Percentiles rank a stretch among this genome's conserved stretches.
These are phyloP conservation scores for Blastobotrys parvus DNA, from an alignment of 805 yeast species.

Conservation along the genomic window DNA sequence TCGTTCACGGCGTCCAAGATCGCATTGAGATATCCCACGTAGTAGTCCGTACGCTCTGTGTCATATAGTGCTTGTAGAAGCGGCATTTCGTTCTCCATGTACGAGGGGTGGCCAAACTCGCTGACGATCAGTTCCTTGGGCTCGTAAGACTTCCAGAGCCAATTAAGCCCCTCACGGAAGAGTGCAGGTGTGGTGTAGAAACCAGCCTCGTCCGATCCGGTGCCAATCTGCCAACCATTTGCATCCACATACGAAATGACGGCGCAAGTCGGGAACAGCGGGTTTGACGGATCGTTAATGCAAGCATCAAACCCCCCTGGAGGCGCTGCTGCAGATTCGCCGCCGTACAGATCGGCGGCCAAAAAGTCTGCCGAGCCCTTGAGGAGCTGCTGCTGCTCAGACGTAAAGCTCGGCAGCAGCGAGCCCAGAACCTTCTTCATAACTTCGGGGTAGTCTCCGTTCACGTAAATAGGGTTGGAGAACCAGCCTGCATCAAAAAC, in stretches of 20 bases:
- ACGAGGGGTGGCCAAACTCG: slow-evolving; percentile 32
- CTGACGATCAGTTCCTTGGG: slow-evolving; percentile 24
- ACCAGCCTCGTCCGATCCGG: slow-evolving; percentile 23
- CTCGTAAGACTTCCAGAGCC: slow-evolving; percentile 21
- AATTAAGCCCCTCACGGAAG: slow-evolving; percentile 13
- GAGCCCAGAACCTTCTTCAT: slow-evolving; percentile 20
- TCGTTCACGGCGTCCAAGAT: slow-evolving; percentile 20
- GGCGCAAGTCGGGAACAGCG: slow-evolving; percentile 26
- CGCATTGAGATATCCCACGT: slow-evolving; percentile 24
- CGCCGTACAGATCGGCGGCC: slow-evolving; percentile 29
- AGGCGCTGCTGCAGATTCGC: slow-evolving; percentile 19
- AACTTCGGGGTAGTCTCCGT: slow-evolving; percentile 28
- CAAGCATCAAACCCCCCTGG: slow-evolving; percentile 24
- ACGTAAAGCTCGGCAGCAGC: slow-evolving; percentile 20
- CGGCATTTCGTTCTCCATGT: slow-evolving; percentile 25
- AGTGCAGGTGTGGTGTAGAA: slow-evolving; percentile 19
- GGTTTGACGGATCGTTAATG: slow-evolving; percentile 17
- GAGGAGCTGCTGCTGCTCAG: slow-evolving; percentile 22
- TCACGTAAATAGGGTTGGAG: slow-evolving; percentile 27
- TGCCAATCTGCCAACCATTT: slow-evolving; percentile 19
- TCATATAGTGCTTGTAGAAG: slow-evolving; percentile 26
- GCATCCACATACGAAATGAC: slow-evolving; percentile 13
- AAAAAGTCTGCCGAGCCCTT: slow-evolving; percentile 27
- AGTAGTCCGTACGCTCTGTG: slow-evolving; percentile 26
- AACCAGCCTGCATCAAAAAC: slow-evolving; percentile 25